These are phyloP conservation scores for Cladophialophora psammophila DNA, from an alignment of 2,329 filamentous ascomycete species.

Conservation along the genomic window DNA sequence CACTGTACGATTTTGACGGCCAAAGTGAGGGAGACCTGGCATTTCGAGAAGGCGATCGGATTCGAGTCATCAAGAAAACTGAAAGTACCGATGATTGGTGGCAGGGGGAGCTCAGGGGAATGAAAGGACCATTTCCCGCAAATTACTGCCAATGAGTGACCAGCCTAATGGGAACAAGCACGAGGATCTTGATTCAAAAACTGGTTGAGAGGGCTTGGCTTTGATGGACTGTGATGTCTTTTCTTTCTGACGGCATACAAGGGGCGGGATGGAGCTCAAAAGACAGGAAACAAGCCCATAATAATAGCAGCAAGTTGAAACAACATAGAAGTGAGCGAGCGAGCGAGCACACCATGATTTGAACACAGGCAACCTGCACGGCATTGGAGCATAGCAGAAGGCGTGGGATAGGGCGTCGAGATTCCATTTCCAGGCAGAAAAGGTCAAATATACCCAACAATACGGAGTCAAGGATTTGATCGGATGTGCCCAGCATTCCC, in stretches of 20 bases:
- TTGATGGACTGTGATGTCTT: constrained; percentile 1
- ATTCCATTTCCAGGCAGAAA: not conserved
- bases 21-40: constrained; percentile 73
- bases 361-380: not conserved
- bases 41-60: constrained; percentile 79
- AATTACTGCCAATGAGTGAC: constrained; percentile 69
- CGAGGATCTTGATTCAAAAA: not conserved
- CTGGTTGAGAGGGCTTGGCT: not conserved
- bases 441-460: constrained; percentile 4
- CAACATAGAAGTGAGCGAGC: constrained; percentile 1
- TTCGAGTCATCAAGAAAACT: constrained; percentile 79
- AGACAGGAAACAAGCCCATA: not conserved
- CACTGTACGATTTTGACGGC: constrained; percentile 76
- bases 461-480: not conserved
- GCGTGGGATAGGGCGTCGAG: not conserved
- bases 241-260: not conserved
- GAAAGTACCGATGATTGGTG: constrained; percentile 86
- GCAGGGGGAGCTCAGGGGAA: constrained; percentile 76
- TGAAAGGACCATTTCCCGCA: constrained; percentile 77
- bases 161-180: not conserved
- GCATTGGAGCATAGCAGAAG: constrained; percentile 3
- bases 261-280: not conserved
- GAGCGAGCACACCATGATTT: not conserved
- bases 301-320: constrained; percentile 6
- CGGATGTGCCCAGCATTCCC: too few species aligned